Evolutionary conservation across 371 early-diverging fungal species (phyloP).

Genomic region (Phascolomyces articulosus): DNA sequence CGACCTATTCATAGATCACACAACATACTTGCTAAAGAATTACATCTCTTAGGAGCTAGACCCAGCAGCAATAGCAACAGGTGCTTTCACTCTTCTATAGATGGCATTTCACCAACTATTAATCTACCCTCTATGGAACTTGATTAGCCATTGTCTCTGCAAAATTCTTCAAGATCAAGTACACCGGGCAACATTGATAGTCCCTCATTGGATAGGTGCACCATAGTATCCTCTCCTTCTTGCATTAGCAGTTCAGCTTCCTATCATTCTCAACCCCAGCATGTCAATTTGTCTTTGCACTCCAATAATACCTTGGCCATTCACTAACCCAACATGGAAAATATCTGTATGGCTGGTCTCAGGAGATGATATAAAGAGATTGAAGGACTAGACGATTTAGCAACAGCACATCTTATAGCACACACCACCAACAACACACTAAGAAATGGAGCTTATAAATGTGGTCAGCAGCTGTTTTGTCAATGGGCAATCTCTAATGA

Average conservation of each 20-base stretch:
- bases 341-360: slow-evolving; percentile 5
- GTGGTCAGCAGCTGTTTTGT: background rate
- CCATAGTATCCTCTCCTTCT: slow-evolving; percentile 16
- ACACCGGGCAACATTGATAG: slow-evolving; percentile 11
- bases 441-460: background rate
- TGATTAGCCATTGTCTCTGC: background rate
- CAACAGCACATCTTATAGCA: background rate
- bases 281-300: background rate
- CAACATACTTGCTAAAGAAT: too few relatives aligned
- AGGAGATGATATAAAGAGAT: background rate
- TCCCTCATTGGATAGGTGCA: slow-evolving; percentile 20
- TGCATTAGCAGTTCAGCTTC: background rate
- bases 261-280: background rate
- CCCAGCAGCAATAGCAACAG: too few relatives aligned
- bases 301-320: background rate
- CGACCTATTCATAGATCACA: too few relatives aligned
- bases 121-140: too few relatives aligned
- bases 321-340: slow-evolving; percentile 3
- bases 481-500: background rate
- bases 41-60: too few relatives aligned
- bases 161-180: background rate
- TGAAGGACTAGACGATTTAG: background rate
- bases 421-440: background rate
- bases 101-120: too few relatives aligned
- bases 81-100: too few relatives aligned